Conservation (phyloP, 2,329 filamentous ascomycete species). For the Fusarium paranaense region DNA sequence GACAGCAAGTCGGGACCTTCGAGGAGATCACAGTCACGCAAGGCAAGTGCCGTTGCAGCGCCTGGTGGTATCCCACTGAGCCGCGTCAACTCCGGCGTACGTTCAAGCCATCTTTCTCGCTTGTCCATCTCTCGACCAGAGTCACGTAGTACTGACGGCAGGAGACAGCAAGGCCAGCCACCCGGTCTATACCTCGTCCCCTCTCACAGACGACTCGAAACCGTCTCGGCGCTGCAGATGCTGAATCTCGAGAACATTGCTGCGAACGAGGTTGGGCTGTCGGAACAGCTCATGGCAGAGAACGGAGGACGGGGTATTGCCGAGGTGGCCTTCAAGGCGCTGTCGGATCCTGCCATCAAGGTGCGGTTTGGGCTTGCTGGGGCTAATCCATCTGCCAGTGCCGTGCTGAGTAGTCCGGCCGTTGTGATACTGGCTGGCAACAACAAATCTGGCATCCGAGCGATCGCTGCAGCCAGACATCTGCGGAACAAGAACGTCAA, state of each 20-base stretch:
- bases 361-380: conserved; percentile 61
- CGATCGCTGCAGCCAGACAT: conserved; percentile 87
- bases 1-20: conserved; percentile 64
- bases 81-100: conserved; percentile 61
- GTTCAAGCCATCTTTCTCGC: conserved; percentile 48
- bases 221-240: conserved; percentile 83
- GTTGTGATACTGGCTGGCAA: conserved; percentile 92
- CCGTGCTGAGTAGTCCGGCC: conserved; percentile 50
- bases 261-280: conserved; percentile 85
- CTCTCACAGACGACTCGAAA: conserved; percentile 69
- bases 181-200: conserved; percentile 65
- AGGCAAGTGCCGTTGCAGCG: conserved; percentile 58
- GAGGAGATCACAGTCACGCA: conserved; percentile 67
- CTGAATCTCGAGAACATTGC: conserved; percentile 93
- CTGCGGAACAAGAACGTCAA: conserved; percentile 85
- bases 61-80: conserved; percentile 55
- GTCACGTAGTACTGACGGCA: conserved; percentile 49
- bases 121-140: conserved; percentile 47
- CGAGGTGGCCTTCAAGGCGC: conserved; percentile 79
- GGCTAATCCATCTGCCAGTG: conserved; percentile 48
- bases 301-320: conserved; percentile 91
- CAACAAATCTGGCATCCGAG: conserved; percentile 87
- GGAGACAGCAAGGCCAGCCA: conserved; percentile 51
- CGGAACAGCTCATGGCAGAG: conserved; percentile 91
- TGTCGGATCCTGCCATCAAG: conserved; percentile 72